These are phyloP conservation scores for Metschnikowia cerradonensis DNA, from an alignment of 805 yeast genomes.

Conservation along the genomic window DNA sequence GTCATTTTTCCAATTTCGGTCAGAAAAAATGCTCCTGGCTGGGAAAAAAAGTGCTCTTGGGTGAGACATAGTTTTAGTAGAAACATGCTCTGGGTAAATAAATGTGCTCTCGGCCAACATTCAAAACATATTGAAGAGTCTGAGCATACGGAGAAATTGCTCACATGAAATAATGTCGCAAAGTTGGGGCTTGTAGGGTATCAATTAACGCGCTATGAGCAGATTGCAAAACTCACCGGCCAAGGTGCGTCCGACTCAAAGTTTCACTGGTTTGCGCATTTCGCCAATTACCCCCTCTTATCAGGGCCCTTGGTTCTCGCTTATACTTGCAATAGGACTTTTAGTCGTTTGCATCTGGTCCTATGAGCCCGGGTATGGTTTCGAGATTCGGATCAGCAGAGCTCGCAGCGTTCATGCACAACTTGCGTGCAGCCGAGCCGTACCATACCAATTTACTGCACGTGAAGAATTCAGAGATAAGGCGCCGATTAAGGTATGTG, in stretches of 20 bases:
- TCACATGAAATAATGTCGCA: neutral
- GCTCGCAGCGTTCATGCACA: neutral
- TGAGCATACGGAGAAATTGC: neutral
- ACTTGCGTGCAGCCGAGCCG: neutral
- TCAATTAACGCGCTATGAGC: neutral
- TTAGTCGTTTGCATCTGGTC: neutral
- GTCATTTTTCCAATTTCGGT: neutral
- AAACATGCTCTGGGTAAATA: too few species aligned
- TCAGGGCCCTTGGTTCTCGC: neutral
- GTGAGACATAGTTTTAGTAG: too few species aligned
- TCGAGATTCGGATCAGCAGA: neutral
- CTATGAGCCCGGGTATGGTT: neutral
- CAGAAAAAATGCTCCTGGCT: neutral
- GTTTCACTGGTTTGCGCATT: neutral
- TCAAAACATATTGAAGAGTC: neutral
- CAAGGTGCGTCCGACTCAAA: too few species aligned
- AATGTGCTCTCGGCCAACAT: neutral
- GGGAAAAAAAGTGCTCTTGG: neutral
- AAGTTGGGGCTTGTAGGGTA: neutral
- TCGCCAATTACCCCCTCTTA: neutral
- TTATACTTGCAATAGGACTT: neutral
- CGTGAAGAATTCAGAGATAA: neutral
- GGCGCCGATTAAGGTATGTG: too few species aligned
- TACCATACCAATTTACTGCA: neutral
- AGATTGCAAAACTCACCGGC: neutral